Conservation (phyloP, 2,329 filamentous ascomycete species). For the Massarina eburnea region DNA sequence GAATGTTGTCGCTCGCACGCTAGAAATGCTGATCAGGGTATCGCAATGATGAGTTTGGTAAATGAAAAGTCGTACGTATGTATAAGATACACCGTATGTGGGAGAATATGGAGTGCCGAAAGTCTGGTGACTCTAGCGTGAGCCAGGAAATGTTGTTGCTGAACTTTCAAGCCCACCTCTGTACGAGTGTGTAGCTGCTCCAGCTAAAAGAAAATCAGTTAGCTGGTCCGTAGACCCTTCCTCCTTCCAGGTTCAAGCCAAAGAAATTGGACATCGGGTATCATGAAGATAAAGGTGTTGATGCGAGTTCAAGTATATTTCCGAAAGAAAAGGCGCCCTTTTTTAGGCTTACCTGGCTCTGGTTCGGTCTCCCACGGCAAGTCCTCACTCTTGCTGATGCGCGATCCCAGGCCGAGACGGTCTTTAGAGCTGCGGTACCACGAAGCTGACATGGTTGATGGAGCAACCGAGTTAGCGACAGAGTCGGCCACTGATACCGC, state of each 20-base stretch:
- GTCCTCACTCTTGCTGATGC: conserved; percentile 34
- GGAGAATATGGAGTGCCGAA: not conserved
- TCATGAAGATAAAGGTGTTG: not conserved
- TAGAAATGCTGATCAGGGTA: not conserved
- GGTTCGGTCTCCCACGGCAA: conserved; percentile 34
- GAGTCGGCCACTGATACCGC: conserved; percentile 27
- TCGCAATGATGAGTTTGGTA: not conserved
- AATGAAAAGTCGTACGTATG: not conserved
- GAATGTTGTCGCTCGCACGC: too few relatives aligned
- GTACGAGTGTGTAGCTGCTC: not conserved
- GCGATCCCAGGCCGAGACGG: conserved; percentile 40
- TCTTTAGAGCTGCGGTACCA: conserved; percentile 33
- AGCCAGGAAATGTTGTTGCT: not conserved
- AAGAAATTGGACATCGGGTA: not conserved
- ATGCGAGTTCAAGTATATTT: conserved; percentile 2
- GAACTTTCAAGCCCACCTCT: not conserved
- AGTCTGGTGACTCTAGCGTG: not conserved
- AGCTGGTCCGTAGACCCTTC: not conserved
- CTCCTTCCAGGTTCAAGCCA: not conserved
- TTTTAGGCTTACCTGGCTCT: conserved; percentile 31
- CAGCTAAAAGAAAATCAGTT: not conserved
- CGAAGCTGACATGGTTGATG: conserved; percentile 39
- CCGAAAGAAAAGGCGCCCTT: conserved; percentile 30
- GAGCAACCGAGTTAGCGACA: conserved; percentile 30
- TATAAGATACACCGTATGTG: not conserved